phyloP scores from a whole-genome alignment of 208 protist genomes.

The Acanthamoeba sp. region DNA sequence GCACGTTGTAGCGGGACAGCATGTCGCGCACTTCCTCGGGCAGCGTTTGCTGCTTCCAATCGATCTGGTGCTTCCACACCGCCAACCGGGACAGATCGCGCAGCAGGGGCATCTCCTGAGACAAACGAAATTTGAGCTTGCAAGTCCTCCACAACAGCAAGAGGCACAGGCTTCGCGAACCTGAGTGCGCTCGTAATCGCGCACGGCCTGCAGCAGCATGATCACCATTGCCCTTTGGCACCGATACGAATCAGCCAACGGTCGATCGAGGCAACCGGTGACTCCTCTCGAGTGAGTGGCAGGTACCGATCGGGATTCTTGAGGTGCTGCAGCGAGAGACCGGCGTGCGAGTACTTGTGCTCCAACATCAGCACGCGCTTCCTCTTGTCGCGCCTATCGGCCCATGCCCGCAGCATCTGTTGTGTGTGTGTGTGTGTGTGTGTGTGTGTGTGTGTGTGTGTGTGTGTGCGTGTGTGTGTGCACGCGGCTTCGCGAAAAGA shows the following conservation, averaged over 20 bases:
- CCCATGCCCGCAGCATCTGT: too few relatives aligned
- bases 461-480: too few relatives aligned
- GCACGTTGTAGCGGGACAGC: not conserved
- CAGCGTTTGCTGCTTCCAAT: not conserved
- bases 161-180: not conserved
- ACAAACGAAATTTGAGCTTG: not conserved
- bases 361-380: slow-evolving; percentile 24
- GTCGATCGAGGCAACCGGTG: not conserved
- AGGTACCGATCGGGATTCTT: not conserved
- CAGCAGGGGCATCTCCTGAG: not conserved
- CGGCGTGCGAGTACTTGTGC: slow-evolving; percentile 3
- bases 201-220: not conserved
- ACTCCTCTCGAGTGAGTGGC: not conserved
- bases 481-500: too few relatives aligned
- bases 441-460: too few relatives aligned
- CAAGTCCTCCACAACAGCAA: too few relatives aligned
- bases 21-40: not conserved
- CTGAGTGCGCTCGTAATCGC: not conserved
- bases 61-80: not conserved
- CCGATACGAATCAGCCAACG: not conserved
- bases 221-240: not conserved
- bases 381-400: not conserved
- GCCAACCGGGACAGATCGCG: not conserved
- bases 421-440: not conserved
- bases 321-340: not conserved